These are phyloP conservation scores for Globisporangium cederbergense DNA, from an alignment of 352 stramenopile species.

Conservation along the genomic window DNA sequence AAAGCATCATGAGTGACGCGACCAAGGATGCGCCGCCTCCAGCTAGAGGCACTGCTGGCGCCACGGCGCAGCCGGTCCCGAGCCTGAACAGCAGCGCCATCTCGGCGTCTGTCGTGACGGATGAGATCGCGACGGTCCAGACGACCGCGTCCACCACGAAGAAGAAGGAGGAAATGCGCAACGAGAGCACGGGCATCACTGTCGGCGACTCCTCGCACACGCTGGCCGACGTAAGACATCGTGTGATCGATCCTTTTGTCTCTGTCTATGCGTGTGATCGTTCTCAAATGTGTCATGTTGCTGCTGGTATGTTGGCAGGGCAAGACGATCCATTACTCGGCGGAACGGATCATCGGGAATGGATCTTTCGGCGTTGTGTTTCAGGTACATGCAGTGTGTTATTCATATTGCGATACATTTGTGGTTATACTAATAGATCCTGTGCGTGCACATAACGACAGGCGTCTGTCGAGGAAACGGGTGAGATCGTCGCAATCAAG, in stretches of 20 bases:
- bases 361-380: slow-evolving; percentile 99
- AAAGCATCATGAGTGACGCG: slow-evolving; percentile 11
- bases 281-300: neutral
- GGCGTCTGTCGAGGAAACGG: slow-evolving; percentile 95
- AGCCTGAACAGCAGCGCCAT: slow-evolving; percentile 14
- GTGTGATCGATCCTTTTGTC: neutral
- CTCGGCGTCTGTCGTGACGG: neutral
- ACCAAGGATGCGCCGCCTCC: neutral
- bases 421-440: too few relatives aligned
- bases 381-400: slow-evolving; percentile 44
- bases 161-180: slow-evolving; percentile 80
- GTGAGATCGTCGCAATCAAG: slow-evolving; percentile 99
- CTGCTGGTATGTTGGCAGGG: slow-evolving; percentile 32
- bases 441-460: slow-evolving; percentile 9
- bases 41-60: neutral
- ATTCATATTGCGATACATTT: neutral
- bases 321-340: slow-evolving; percentile 94
- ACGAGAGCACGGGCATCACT: slow-evolving; percentile 79
- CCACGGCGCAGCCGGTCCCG: slow-evolving; percentile 5
- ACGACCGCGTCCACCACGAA: slow-evolving; percentile 44
- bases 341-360: slow-evolving; percentile 99
- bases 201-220: slow-evolving; percentile 82
- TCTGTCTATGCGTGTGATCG: neutral
- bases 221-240: slow-evolving; percentile 63
- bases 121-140: slow-evolving; percentile 36